Conservation (phyloP, 2,329 filamentous ascomycete species). For the Cordyceps cicadae region DNA sequence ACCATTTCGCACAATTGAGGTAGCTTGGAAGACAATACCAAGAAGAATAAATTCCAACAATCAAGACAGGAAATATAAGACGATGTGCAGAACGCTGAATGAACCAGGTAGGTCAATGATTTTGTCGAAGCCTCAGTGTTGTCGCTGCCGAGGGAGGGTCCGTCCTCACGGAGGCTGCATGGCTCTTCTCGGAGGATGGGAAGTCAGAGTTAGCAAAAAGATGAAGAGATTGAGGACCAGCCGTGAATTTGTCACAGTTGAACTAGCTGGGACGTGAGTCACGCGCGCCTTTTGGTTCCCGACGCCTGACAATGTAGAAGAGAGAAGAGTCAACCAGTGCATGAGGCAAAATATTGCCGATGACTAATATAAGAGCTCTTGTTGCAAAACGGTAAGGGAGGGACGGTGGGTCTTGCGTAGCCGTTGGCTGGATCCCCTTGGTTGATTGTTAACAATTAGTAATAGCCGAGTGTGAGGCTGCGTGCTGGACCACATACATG, state of each 20-base stretch:
- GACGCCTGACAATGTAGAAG: not conserved
- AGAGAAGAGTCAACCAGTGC: not conserved
- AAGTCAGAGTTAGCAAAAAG: not conserved
- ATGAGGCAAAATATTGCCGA: not conserved
- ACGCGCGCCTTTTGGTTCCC: not conserved
- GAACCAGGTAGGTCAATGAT: not conserved
- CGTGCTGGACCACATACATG: not conserved
- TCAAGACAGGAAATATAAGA: not conserved
- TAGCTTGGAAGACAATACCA: not conserved
- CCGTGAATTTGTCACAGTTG: not conserved
- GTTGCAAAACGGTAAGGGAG: not conserved
- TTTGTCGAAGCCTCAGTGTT: not conserved
- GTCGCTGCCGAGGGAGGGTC: not conserved
- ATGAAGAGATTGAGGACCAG: not conserved
- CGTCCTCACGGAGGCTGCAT: not conserved
- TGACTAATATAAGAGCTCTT: conserved; percentile 3
- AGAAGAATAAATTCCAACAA: not conserved
- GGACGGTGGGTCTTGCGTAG: not conserved
- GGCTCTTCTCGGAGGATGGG: not conserved
- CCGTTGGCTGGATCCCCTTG: not conserved
- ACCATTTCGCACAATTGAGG: not conserved
- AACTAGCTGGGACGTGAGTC: not conserved
- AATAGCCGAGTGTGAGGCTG: not conserved
- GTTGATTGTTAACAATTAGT: not conserved
- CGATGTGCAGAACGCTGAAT: not conserved